Base-by-base conservation (phyloP, 352 stramenopile species). In the Poterioochromonas sp. region DNA sequence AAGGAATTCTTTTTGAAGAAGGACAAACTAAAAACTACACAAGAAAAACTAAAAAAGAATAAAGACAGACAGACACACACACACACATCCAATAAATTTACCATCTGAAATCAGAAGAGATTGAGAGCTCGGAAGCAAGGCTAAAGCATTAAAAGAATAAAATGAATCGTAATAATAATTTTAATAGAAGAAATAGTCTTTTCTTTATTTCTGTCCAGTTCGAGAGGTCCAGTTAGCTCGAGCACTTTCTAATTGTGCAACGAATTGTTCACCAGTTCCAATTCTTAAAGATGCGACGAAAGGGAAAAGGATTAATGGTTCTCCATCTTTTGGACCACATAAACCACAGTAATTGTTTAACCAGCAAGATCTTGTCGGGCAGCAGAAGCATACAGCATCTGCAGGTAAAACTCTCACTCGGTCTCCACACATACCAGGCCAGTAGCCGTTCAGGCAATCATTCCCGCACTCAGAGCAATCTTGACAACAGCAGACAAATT, bases 261-360 rank as follows among this genome's bases (percentile, higher is more conserved):
- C 63, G 5, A 47, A 12, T 47, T 40, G 2, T 29, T 32, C 40
- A 43, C 63, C 63, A 5, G 3, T 47, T 15, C 63, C 63, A 32
- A 49, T 22, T n/a, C 5, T 29, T 26, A 73, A 29, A 29, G 3
- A 35, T 26, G 5, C 8, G 22, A 47, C 29, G 37, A 73, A 47
- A 12, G 63, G 22, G 40, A 32, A 73, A 15, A 29, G 40, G 29
- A 51, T 11, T 26, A 73, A 26, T 32, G 63, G 63, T 29, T 73
- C 63, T 15, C 63, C 63, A 51, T 40, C 32, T 29, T 73, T 73
- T 15, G 40, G 35, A 3, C 63, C 63, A 49, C 63, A 73, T 5
- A 73, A 29, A 12, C 63, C 63, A 32, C 63, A 73, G 37, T 29
- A 73, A 29, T 73, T 73, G 40, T 73, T 8, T 5, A 15, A 73